These are phyloP conservation scores for Deinandra increscens DNA, from an alignment of 129 eudicot genomes.

Conservation along the genomic window DNA sequence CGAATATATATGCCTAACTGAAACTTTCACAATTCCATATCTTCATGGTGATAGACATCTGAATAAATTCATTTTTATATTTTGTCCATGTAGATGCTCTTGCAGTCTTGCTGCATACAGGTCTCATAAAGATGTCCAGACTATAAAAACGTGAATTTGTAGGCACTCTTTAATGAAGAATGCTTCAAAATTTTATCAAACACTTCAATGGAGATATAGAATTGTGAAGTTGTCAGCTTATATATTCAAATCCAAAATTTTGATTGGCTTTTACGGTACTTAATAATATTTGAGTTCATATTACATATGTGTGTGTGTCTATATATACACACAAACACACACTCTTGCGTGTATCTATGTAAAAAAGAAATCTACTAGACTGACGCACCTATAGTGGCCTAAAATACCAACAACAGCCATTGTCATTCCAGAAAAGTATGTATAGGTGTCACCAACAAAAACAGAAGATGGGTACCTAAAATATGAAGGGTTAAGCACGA, in stretches of 20 bases:
- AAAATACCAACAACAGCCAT: slow-evolving; percentile 97
- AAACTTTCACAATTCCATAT: too few species aligned
- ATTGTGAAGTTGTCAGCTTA: neutral
- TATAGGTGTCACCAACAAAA: slow-evolving; percentile 97
- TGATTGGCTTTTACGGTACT: neutral
- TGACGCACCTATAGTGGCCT: slow-evolving; percentile 88
- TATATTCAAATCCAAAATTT: neutral
- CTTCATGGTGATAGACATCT: neutral
- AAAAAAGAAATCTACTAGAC: neutral
- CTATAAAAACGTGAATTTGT: neutral
- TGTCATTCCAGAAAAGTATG: slow-evolving; percentile 98
- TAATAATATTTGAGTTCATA: neutral
- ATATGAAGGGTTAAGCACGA: slow-evolving; percentile 14
- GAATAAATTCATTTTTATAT: neutral
- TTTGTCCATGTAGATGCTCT: neutral
- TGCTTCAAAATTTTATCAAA: neutral
- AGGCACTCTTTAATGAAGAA: neutral
- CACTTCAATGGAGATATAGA: neutral
- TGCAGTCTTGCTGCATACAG: neutral
- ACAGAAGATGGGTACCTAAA: slow-evolving; percentile 97
- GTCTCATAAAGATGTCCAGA: neutral
- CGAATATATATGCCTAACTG: neutral
- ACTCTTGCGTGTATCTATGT: slow-evolving; percentile 12
- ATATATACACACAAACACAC: slow-evolving; percentile 15
- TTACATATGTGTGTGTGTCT: neutral